Evolutionary conservation across 169 alveolate genomes (phyloP), one percentile per base, ranked within the genome.

Genomic region (Theileria parva): DNA sequence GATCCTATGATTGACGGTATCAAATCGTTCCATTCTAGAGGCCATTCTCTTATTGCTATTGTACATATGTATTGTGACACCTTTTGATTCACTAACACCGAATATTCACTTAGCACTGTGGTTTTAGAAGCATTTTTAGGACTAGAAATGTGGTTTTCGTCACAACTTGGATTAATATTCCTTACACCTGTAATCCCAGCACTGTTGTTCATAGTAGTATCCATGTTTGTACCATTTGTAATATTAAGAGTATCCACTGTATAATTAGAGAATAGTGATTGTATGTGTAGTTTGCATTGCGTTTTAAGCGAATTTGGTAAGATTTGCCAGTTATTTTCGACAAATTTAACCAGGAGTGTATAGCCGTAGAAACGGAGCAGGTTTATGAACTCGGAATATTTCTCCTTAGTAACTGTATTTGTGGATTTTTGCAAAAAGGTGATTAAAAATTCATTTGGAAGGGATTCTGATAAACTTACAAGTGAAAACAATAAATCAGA

Each of bases 41-140:
- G 87, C 86, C 87, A 79, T 55, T 85, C 80, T 21, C 83, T 37
- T 34, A 85, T 60, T 17, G 87, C 87, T n/a, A 85, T 85, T n/a
- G 91, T 72, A 48, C 87, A 57, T 51, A 71, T 39, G 39, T 71
- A 79, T 57, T 85, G 91, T 25, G 91, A 28, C 21, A 72, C 79
- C 80, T 85, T 85, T 15, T 77, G 91, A 13, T 51, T 27, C 53
- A 72, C 91, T 37, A 85, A 72, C 39, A 78, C 15, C 51, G 53
- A 71, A 79, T 85, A 85, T 48, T 85, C 88, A 28, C 83, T 67
- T 34, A 78, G 67, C 39, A 85, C 74, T 28, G 91, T 85, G 19
- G 77, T 8, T 5, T 11, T 44, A 44, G 53, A 8, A 44, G 12
- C 15, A 44, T 72, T 63, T 34, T 32, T 32, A 32, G 37, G 37